These are phyloP conservation scores for Clonostachys solani DNA, from an alignment of 2,329 filamentous ascomycete genomes.

Conservation along the genomic window DNA sequence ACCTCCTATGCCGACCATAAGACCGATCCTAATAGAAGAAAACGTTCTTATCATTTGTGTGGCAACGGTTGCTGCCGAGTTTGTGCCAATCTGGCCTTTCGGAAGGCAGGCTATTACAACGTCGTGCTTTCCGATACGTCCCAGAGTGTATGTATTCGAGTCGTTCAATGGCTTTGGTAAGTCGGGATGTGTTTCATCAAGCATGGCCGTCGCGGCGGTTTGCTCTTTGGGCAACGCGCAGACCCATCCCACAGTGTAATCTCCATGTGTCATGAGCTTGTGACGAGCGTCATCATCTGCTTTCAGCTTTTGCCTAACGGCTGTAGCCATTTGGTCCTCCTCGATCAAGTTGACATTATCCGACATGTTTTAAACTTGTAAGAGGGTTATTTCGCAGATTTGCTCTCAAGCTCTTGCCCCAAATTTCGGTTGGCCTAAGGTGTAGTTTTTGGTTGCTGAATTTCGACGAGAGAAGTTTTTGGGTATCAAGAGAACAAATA, in stretches of 20 bases:
- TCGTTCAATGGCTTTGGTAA: slow-evolving; percentile 1
- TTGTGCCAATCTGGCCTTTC: slow-evolving; percentile 9
- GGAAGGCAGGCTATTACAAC: slow-evolving; percentile 24
- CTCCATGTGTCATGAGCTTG: neutral
- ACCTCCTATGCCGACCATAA: slow-evolving; percentile 13
- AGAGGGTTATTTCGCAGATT: no score
- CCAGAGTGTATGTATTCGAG: slow-evolving; percentile 17
- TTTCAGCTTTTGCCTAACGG: no score
- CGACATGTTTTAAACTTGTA: no score
- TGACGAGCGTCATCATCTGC: no score
- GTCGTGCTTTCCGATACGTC: slow-evolving; percentile 19
- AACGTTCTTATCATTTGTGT: slow-evolving; percentile 24
- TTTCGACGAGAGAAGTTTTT: no score
- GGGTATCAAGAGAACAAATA: no score
- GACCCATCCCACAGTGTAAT: slow-evolving; percentile 16
- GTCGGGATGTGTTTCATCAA: slow-evolving; percentile 17
- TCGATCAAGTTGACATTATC: no score
- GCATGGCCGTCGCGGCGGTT: slow-evolving; percentile 13
- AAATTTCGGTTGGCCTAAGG: no score
- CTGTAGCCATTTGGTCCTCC: no score
- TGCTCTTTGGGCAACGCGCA: slow-evolving; percentile 12
- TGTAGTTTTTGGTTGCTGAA: no score
- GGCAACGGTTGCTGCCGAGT: slow-evolving; percentile 20
- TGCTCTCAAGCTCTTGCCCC: no score
- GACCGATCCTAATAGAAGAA: slow-evolving; percentile 12